Evolutionary conservation across 2,329 filamentous ascomycete species (phyloP).

Genomic region (Bipolaris victoriae): DNA sequence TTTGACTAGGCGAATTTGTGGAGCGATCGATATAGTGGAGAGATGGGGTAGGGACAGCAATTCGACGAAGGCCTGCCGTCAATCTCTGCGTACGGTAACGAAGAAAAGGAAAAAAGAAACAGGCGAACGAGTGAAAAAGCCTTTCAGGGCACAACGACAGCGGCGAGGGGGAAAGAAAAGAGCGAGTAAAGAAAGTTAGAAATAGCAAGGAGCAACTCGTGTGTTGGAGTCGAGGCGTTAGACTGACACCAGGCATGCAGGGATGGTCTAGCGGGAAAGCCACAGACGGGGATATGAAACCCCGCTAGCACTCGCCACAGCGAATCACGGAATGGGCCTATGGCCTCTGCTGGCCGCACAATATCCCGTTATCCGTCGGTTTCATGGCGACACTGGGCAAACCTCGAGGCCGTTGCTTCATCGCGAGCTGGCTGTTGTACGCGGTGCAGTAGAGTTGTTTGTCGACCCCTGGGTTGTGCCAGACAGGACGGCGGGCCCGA

Average conservation of each 20-base stretch:
- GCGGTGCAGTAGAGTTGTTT: neutral
- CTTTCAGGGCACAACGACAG: slow-evolving; percentile 24
- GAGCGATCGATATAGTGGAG: slow-evolving; percentile 22
- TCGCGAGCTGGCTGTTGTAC: neutral
- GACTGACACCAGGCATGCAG: slow-evolving; percentile 19
- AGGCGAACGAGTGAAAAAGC: slow-evolving; percentile 30
- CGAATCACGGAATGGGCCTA: slow-evolving; percentile 29
- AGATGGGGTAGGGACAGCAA: slow-evolving; percentile 30
- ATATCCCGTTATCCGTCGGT: slow-evolving; percentile 11
- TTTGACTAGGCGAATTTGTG: slow-evolving; percentile 16
- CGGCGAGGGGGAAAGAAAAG: slow-evolving; percentile 11
- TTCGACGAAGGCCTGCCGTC: slow-evolving; percentile 43
- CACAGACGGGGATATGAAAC: slow-evolving; percentile 29
- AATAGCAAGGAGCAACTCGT: slow-evolving; percentile 9
- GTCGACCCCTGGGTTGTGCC: neutral
- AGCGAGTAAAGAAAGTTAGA: slow-evolving; percentile 22
- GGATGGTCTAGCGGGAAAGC: slow-evolving; percentile 30
- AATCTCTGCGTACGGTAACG: slow-evolving; percentile 14
- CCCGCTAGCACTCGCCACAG: slow-evolving; percentile 21
- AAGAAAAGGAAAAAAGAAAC: slow-evolving; percentile 25
- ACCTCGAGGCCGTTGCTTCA: neutral
- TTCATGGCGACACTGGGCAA: slow-evolving; percentile 8
- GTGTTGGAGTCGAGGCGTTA: slow-evolving; percentile 18
- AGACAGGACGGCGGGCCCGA: slow-evolving; percentile 5
- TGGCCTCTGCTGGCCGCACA: slow-evolving; percentile 14